Percentiles rank a stretch among this genome's conserved stretches.
Evolutionary conservation across 345 rosid genomes (phyloP).

Genomic region (Syzygium aromaticum): DNA sequence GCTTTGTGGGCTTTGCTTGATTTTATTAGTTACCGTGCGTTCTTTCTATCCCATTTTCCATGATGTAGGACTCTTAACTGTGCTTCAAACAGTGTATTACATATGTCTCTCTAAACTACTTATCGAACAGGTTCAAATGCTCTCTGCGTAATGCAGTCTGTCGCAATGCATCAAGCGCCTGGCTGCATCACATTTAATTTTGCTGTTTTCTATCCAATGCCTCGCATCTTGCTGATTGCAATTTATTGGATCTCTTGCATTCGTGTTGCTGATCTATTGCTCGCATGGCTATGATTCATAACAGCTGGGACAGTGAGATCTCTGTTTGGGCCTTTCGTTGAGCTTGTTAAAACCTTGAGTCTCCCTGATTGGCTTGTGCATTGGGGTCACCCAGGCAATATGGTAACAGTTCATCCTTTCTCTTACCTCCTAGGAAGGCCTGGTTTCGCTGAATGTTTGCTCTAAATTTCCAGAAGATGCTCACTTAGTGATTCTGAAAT

Average conservation of each 20-base stretch:
- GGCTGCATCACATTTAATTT: neutral
- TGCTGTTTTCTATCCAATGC: neutral
- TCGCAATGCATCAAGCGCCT: neutral
- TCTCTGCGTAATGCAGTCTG: neutral
- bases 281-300: neutral
- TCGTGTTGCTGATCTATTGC: neutral
- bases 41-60: neutral
- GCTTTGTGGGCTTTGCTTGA: neutral
- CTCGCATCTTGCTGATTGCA: neutral
- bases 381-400: constrained; percentile 95
- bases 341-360: constrained; percentile 63
- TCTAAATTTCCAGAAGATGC: neutral
- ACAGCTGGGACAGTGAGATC: constrained; percentile 67
- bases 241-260: neutral
- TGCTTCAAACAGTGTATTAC: neutral
- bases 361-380: constrained; percentile 93
- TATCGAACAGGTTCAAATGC: neutral
- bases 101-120: neutral
- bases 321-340: constrained; percentile 65
- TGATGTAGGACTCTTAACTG: neutral
- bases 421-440: neutral
- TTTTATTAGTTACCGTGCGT: neutral
- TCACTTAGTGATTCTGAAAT: neutral
- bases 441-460: neutral
- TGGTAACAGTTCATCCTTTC: constrained; percentile 29